Evolutionary conservation across 2,329 filamentous ascomycete genomes (phyloP), one percentile per base, ranked within the genome.

Genomic region (Aspergillus amoenus): DNA sequence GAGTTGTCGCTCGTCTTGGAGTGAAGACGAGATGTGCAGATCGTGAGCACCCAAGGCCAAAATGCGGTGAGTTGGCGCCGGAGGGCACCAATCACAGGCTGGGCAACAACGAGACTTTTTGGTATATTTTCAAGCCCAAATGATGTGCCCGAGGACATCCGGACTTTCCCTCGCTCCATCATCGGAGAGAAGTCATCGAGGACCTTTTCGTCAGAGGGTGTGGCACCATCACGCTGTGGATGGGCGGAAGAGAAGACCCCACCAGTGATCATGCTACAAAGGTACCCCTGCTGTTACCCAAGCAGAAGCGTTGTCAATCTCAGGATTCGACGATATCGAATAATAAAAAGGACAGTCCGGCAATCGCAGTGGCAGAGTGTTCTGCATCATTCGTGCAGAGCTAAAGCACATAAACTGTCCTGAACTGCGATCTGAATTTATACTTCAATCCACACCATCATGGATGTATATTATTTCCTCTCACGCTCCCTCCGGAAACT

Each of bases 21-120:
- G 22, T 18, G 44, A 47, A 18, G 40, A 52, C 30, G 27, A 39
- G 32, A 40, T 5, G 24, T 45, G 45, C 53, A 49, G 46, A 49
- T 50, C 37, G 30, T 37, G 44, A 54, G 45, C 52, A 41, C 45
- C 41, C 40, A 46, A 40, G 43, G 47, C 27, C 37, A 60, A 60
- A 60, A 57, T 60, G 58, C 58, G 58, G 58, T 60, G 58, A 60
- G 55, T 47, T 57, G 58, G 55, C 55, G 54, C 43, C 43, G 40
- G 58, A 54, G 46, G 55, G 55, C 55, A 57, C 58, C 58, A 60
- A 60, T 60, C 58, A 60, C 30, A 27, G 41, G 41, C 22, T 17
- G 24, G 43, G 17, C 44, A 42, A 53, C 24, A 42, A 40, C 43
- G 22, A 45, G 41, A 24, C 24, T 45, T 39, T 47, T 52, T 22